phyloP scores from a whole-genome alignment of 2,329 filamentous ascomycete genomes.

The Diaporthe sp. region DNA sequence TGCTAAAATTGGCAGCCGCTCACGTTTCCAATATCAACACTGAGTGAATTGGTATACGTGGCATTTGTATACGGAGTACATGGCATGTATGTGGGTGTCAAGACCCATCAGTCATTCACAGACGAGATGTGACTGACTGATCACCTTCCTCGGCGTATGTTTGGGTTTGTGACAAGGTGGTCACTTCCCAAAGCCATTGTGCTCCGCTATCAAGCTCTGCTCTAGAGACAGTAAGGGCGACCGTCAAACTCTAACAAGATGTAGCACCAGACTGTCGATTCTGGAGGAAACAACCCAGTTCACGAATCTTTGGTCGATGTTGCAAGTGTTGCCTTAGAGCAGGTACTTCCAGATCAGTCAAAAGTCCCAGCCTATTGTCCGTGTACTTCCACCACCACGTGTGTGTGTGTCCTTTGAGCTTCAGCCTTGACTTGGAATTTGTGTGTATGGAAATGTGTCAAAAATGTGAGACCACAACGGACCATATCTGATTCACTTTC shows the following conservation, averaged over 20 bases:
- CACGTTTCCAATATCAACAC: not conserved
- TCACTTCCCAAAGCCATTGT: not conserved
- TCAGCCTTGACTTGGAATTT: too few species aligned
- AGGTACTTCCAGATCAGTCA: not conserved
- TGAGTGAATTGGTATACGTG: slow-evolving; percentile 8
- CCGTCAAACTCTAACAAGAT: not conserved
- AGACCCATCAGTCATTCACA: not conserved
- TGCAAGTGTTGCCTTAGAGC: not conserved
- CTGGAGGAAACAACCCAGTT: not conserved
- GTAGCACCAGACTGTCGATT: not conserved
- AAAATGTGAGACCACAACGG: not conserved
- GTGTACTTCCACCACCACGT: not conserved
- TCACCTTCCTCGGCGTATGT: not conserved
- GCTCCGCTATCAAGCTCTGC: not conserved
- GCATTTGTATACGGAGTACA: not conserved
- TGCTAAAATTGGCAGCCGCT: slow-evolving; percentile 13
- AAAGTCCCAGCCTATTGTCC: not conserved
- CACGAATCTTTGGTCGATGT: not conserved
- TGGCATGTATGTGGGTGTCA: slow-evolving; percentile 9
- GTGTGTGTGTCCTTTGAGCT: not conserved
- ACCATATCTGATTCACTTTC: not conserved
- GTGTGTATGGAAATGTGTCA: too few species aligned
- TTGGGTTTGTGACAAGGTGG: not conserved
- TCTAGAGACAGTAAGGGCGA: not conserved
- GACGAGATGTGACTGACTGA: not conserved